These are phyloP conservation scores for Nemania serpens DNA, from an alignment of 2,329 filamentous ascomycete species.

Conservation along the genomic window DNA sequence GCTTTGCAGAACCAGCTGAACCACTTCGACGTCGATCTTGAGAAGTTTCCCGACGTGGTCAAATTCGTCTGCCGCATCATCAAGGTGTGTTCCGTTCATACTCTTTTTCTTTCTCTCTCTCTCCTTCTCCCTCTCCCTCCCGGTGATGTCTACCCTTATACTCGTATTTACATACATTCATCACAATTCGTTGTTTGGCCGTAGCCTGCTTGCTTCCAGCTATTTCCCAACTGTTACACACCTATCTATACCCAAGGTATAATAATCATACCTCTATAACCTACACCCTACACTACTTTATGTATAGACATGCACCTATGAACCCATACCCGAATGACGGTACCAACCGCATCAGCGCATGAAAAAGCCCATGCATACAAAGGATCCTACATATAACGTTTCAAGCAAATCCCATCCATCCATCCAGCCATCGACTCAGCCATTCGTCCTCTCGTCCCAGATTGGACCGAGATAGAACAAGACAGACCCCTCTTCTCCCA, in stretches of 20 bases:
- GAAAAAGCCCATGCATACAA: slow-evolving; percentile 27
- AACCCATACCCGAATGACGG: neutral
- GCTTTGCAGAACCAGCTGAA: slow-evolving; percentile 76
- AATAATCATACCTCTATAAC: neutral
- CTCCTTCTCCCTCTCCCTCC: neutral
- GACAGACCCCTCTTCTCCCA: slow-evolving; percentile 16
- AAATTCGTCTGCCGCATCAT: slow-evolving; percentile 91
- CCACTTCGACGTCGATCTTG: slow-evolving; percentile 88
- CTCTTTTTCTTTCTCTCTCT: neutral
- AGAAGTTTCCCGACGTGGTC: slow-evolving; percentile 82
- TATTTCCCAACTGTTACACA: too few species aligned
- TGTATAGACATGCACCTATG: slow-evolving; percentile 17
- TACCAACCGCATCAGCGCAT: slow-evolving; percentile 14
- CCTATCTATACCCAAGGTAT: neutral
- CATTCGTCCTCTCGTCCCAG: neutral
- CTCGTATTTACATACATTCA: neutral
- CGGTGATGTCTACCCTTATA: neutral
- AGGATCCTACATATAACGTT: neutral
- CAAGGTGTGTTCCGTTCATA: slow-evolving; percentile 65
- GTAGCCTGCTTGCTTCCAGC: neutral
- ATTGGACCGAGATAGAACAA: neutral
- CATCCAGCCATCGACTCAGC: slow-evolving; percentile 1
- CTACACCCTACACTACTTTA: neutral
- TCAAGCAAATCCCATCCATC: neutral
- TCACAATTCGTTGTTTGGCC: too few species aligned